A percentile compares a stretch with the other conserved stretches of the same genome.
Conservation (phyloP, 2,329 filamentous ascomycete species). For the Alternaria gaisen region DNA sequence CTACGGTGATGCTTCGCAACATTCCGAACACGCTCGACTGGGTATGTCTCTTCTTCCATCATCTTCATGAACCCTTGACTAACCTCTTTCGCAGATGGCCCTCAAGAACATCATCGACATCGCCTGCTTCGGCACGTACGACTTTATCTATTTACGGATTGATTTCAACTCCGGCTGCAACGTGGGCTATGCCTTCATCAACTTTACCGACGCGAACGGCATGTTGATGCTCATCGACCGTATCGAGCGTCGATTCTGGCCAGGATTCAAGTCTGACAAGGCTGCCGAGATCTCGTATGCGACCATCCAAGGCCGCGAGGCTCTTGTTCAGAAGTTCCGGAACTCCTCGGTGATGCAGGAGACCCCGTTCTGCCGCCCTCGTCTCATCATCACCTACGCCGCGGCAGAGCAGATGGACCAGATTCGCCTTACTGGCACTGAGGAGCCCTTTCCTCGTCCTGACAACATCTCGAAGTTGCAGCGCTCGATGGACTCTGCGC, state of each 20-base stretch:
- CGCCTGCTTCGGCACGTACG: slow-evolving; percentile 82
- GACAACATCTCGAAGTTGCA: slow-evolving; percentile 90
- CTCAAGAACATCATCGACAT: slow-evolving; percentile 82
- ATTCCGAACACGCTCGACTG: slow-evolving; percentile 89
- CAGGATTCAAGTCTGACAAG: slow-evolving; percentile 84
- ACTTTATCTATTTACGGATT: slow-evolving; percentile 95
- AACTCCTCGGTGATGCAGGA: slow-evolving; percentile 98
- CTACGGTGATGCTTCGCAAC: slow-evolving; percentile 87
- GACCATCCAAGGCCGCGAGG: slow-evolving; percentile 94
- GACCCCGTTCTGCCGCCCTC: slow-evolving; percentile 80
- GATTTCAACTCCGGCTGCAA: slow-evolving; percentile 64
- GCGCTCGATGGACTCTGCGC: slow-evolving; percentile 85
- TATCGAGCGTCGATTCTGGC: slow-evolving; percentile 62
- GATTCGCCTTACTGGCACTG: slow-evolving; percentile 67
- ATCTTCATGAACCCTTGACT: slow-evolving; percentile 14
- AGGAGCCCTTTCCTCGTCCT: slow-evolving; percentile 78
- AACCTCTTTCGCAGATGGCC: slow-evolving; percentile 32
- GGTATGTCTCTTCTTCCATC: slow-evolving; percentile 42
- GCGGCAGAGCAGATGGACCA: slow-evolving; percentile 54
- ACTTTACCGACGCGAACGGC: slow-evolving; percentile 75
- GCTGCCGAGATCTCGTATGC: slow-evolving; percentile 92
- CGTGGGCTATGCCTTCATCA: slow-evolving; percentile 97
- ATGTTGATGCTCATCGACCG: slow-evolving; percentile 43
- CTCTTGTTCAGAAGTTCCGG: slow-evolving; percentile 91
- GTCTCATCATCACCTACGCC: slow-evolving; percentile 63